Evolutionary conservation across 2,329 filamentous ascomycete genomes (phyloP), one percentile per base, ranked within the genome.

Genomic region (Diaporthe eres): DNA sequence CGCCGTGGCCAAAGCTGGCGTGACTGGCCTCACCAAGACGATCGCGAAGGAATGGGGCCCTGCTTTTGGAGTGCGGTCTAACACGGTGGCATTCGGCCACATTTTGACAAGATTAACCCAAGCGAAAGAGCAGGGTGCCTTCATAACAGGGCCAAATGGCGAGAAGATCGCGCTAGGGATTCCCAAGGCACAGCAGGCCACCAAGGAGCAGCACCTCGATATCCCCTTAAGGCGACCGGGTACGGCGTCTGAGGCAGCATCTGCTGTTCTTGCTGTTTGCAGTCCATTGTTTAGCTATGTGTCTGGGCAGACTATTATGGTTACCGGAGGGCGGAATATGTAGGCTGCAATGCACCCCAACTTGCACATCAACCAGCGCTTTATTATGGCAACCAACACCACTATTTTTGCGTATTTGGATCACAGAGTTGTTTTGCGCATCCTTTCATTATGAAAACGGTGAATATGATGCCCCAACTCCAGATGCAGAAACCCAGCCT

Each of bases 41-140:
- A 95, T 98, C 81, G 95, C 95, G 4, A 97, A 98, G 86, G 93
- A 98, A 87, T 98, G 95, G 95, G 95, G 95, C 1, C 95, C 94
- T 0, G 84, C 88, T 51, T 98, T 96, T 80, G 95, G 95, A 71
- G 95, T 98, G 8, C 88, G 95, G 75, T 90, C 92, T 55, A 98
- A 98, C 84, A 95, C 94, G 3, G 88, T 98, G 71, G 95, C 95
- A 6, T 98, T 97, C 80, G 95, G 95, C 0, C 90, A 93, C 82
- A 96, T 98, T 79, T 86, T 91, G 79, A 98, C 95, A 0, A 88
- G 95, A 4, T 85, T 98, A 79, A 98, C 95, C 15, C 93, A 92
- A 15, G 93, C 94, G 8, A 98, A 97, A 88, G 95, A 98, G 84
- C 91, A 92, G 25, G 95, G 95, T 22, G 94, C 92, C 0, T 97